Evolutionary conservation across 2,329 filamentous ascomycete species (phyloP).

Genomic region (Fusarium austroafricanum): DNA sequence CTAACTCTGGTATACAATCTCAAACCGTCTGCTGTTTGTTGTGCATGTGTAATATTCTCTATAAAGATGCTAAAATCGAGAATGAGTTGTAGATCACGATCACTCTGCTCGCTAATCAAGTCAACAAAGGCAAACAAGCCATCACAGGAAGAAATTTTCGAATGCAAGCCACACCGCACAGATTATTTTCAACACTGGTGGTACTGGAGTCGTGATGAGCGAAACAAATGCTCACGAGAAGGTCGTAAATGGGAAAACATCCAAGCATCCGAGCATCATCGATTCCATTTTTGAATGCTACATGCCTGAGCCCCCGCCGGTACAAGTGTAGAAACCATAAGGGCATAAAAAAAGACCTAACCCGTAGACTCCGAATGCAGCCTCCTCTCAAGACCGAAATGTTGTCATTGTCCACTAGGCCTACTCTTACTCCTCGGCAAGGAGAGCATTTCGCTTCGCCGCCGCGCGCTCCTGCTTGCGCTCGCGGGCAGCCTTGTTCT

Average conservation of each 20-base stretch:
- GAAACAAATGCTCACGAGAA: conserved; percentile 29
- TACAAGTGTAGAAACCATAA: conserved; percentile 61
- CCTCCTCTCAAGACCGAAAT: conserved; percentile 64
- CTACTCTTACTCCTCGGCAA: conserved; percentile 73
- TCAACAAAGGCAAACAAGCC: neutral
- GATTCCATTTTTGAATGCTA: conserved; percentile 68
- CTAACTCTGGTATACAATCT: neutral
- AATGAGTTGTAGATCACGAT: neutral
- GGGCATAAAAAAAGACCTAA: conserved; percentile 64
- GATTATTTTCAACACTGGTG: conserved; percentile 40
- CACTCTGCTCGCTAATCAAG: neutral
- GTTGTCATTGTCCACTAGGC: conserved; percentile 58
- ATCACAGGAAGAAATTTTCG: neutral
- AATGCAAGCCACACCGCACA: conserved; percentile 22
- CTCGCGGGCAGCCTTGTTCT: conserved; percentile 99
- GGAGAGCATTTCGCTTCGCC: conserved; percentile 89
- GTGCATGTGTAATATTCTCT: neutral
- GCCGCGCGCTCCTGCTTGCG: conserved; percentile 92
- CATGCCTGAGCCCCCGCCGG: conserved; percentile 66
- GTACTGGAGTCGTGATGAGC: conserved; percentile 25
- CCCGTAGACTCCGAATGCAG: conserved; percentile 71
- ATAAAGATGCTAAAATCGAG: neutral
- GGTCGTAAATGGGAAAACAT: conserved; percentile 41
- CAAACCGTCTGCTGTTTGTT: neutral
- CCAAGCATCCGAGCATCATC: conserved; percentile 57